Base-by-base conservation (phyloP, 805 yeast species). In the Alloascoidea hylecoeti region DNA sequence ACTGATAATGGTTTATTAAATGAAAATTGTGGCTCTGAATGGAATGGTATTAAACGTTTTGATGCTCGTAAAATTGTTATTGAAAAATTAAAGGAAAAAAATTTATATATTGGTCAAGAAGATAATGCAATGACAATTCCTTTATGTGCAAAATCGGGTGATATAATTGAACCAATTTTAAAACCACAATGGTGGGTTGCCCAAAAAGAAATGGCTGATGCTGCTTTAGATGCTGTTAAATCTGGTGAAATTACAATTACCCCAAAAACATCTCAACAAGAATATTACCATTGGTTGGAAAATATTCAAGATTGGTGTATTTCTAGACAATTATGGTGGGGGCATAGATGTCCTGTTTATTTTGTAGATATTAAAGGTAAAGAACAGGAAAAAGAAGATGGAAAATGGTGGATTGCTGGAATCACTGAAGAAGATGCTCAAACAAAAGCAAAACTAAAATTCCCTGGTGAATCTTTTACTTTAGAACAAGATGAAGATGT, bases 141-240 rank as follows among this genome's bases (percentile, higher is more conserved):
- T 48, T 62, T 72, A 38, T 92, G 98, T 64, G 83, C 92, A 33
- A 81, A 96, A 73, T 85, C 96, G 18, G 96, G 96, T 48, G 98
- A 92, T 62, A 68, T 92, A 46, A 88, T 92, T 52, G 98, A 92
- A 67, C 98, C 98, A 39, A 67, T 84, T 53, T 70, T 92, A 64
- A 92, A 92, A 66, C 98, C 98, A 44, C 98, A 92, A 67, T 92
- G 98, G 98, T 92, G 96, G 96, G 96, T 92, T 47, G 65, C 83
- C 43, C 96, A 88, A 64, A 70, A 69, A 51, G 82, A 77, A 41
- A 82, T 85, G 82, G 98, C 97, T 38, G 66, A 69, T 46, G 85
- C 71, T 42, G 96, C 95, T 41, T 76, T 88, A 49, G 68, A 74
- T 39, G 96, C 85, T 39, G 96, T 89, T 42, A 75, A 72, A 59